These are phyloP conservation scores for Capronia epimyces DNA, from an alignment of 2,329 filamentous ascomycete genomes.

Conservation along the genomic window DNA sequence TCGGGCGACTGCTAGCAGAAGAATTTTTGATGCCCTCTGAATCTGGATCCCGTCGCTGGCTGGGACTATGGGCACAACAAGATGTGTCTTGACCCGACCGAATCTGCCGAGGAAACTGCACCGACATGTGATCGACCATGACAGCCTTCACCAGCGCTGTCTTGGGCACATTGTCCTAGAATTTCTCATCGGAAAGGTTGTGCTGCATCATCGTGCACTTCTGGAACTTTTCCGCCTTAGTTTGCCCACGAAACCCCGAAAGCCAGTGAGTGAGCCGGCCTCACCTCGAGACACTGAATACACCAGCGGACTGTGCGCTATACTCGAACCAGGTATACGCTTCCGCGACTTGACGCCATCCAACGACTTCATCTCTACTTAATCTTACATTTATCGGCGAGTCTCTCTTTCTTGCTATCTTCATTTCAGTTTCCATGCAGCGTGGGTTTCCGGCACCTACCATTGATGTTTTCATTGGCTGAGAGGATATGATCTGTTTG, in stretches of 20 bases:
- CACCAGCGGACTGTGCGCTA: background rate
- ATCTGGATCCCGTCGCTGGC: background rate
- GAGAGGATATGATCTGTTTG: background rate
- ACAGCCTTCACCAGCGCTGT: background rate
- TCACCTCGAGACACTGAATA: background rate
- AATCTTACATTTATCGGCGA: background rate
- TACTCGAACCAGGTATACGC: background rate
- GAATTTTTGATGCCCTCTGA: no score
- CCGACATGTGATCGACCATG: slow-evolving; percentile 12
- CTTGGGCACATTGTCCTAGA: background rate
- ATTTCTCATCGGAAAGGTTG: background rate
- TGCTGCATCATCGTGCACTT: background rate
- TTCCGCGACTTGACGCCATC: background rate
- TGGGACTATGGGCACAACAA: background rate
- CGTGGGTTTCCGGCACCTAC: background rate
- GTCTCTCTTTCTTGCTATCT: background rate
- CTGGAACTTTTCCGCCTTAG: background rate
- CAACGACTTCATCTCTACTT: background rate
- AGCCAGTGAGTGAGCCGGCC: background rate
- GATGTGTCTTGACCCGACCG: background rate
- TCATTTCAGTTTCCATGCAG: background rate
- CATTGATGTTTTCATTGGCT: background rate
- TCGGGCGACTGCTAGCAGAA: no score
- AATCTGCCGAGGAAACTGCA: slow-evolving; percentile 9
- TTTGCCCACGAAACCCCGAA: background rate